Evolutionary conservation across 129 eudicot species (phyloP).

Genomic region (Tagetes erecta): DNA sequence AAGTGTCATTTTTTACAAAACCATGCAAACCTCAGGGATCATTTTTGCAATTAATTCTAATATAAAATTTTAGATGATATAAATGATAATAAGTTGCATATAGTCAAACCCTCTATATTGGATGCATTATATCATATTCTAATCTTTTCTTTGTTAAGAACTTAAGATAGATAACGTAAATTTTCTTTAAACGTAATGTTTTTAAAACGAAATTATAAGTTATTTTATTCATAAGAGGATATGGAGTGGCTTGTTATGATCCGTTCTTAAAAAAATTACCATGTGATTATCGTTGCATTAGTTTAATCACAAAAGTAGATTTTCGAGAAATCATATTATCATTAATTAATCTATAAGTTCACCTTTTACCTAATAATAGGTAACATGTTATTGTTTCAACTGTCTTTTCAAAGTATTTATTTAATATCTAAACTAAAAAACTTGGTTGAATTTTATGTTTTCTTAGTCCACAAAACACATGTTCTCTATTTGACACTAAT

Average conservation of each 20-base stretch:
- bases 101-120: background rate
- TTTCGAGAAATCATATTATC: background rate
- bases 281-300: constrained; percentile 10
- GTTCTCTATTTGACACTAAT: too few relatives aligned
- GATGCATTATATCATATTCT: background rate
- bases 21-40: too few relatives aligned
- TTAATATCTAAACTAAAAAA: background rate
- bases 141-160: background rate
- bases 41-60: background rate
- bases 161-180: background rate
- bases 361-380: background rate
- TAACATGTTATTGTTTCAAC: background rate
- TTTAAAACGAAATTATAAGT: background rate
- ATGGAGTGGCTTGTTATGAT: background rate
- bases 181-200: background rate
- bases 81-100: background rate
- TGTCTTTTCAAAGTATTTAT: background rate
- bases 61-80: background rate
- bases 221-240: background rate
- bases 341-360: background rate
- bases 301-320: background rate
- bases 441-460: background rate
- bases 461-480: too few relatives aligned
- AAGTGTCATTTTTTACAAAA: too few relatives aligned
- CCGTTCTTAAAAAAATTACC: background rate